A percentile compares a stretch with the other conserved stretches of the same genome.
Evolutionary conservation across 2,329 filamentous ascomycete species (phyloP).

Genomic region (Ophiostoma australiae): DNA sequence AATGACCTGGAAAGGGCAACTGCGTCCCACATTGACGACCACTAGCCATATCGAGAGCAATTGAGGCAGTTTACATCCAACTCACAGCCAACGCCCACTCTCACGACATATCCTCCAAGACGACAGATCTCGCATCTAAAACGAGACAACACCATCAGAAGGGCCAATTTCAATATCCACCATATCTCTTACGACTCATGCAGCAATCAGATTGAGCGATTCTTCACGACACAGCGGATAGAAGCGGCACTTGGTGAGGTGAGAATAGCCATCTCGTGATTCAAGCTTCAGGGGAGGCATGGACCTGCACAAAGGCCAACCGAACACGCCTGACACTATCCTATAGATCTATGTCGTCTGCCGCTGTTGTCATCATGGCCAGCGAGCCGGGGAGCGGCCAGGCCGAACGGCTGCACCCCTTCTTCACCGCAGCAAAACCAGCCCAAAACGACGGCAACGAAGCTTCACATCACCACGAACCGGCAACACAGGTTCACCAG

Average conservation of each 20-base stretch:
- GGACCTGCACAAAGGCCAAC: neutral
- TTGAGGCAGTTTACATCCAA: too few species aligned
- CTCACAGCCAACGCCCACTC: neutral
- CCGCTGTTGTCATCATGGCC: conserved; percentile 43
- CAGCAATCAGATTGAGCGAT: neutral
- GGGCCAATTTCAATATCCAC: neutral
- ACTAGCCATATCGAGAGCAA: neutral
- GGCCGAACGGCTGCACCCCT: conserved; percentile 50
- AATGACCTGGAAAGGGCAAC: conserved; percentile 21
- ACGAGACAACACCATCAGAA: neutral
- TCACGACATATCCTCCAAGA: neutral
- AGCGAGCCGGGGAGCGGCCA: conserved; percentile 36
- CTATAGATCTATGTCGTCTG: conserved; percentile 40
- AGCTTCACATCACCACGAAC: neutral
- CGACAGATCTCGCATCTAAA: neutral
- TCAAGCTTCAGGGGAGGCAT: neutral
- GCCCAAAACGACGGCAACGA: conserved; percentile 15
- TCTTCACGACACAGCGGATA: neutral
- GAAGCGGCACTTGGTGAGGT: conserved; percentile 5
- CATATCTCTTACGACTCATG: neutral
- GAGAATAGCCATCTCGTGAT: neutral
- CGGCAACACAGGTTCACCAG: neutral
- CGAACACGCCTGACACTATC: neutral
- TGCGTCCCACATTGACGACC: conserved; percentile 17
- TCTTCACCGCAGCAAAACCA: conserved; percentile 41